Conservation (phyloP, 139 green algal genomes). For the Micractinium sp. region DNA sequence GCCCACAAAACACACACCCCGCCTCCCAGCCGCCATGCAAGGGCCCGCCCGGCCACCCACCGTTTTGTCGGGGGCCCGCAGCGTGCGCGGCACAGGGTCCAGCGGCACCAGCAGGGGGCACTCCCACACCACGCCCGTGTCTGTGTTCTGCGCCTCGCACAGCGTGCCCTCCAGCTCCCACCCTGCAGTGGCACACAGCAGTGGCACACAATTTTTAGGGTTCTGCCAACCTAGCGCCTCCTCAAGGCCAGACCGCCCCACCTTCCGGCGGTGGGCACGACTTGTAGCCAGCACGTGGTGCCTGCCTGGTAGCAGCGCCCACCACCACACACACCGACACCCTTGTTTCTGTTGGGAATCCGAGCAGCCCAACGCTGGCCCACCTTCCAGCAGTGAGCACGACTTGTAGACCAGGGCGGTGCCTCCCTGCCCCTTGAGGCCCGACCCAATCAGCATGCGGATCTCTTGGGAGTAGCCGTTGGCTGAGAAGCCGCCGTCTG, state of each 20-base stretch:
- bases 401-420: constrained; percentile 71
- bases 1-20: neutral
- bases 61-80: neutral
- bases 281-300: too few species aligned
- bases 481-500: constrained; percentile 1
- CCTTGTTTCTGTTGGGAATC: too few species aligned
- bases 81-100: neutral
- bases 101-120: constrained; percentile 69
- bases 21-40: neutral
- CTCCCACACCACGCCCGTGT: constrained; percentile 74
- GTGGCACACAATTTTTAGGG: too few species aligned
- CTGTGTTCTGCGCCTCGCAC: constrained; percentile 51
- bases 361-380: too few species aligned
- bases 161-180: constrained; percentile 66
- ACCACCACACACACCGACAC: too few species aligned
- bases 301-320: too few species aligned
- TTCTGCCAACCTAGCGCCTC: too few species aligned
- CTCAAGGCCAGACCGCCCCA: too few species aligned
- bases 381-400: constrained; percentile 44
- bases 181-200: constrained; percentile 29
- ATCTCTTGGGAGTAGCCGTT: constrained; percentile 41
- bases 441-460: constrained; percentile 83
- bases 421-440: constrained; percentile 78
- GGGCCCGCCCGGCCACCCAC: neutral
- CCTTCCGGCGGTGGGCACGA: too few species aligned